These are phyloP conservation scores for Juglanconis sp. DNA, from an alignment of 2,329 filamentous ascomycete genomes.

Conservation along the genomic window DNA sequence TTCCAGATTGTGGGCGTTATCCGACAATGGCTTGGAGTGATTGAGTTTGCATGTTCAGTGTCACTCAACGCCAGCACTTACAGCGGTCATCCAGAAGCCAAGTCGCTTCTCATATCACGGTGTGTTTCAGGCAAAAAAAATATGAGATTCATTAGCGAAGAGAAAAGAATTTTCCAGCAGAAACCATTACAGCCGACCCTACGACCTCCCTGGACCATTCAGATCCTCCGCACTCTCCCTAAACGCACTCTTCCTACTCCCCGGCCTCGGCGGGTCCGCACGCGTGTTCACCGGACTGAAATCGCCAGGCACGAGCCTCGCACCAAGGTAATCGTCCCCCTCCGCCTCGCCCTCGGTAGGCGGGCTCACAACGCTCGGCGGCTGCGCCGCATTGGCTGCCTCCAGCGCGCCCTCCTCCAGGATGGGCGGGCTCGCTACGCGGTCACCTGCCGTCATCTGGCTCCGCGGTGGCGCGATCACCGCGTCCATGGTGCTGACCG, in stretches of 20 bases:
- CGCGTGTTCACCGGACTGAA: conserved; percentile 15
- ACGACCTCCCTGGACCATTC: conserved; percentile 16
- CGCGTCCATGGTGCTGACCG: conserved; percentile 32
- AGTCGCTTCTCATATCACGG: too few relatives aligned
- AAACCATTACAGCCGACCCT: too few relatives aligned
- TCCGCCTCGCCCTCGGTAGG: conserved; percentile 23
- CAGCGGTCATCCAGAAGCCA: too few relatives aligned
- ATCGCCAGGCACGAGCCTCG: conserved; percentile 15
- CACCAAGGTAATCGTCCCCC: conserved; percentile 26
- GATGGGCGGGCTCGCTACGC: conserved; percentile 4
- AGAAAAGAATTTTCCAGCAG: too few relatives aligned
- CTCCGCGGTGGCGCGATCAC: conserved; percentile 5
- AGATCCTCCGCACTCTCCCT: conserved; percentile 40
- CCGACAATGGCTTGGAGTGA: too few relatives aligned
- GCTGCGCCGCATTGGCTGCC: not conserved
- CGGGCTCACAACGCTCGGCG: conserved; percentile 24
- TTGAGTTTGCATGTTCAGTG: too few relatives aligned
- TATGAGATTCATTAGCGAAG: too few relatives aligned
- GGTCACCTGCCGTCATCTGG: not conserved
- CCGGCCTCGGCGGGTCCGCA: conserved; percentile 11
- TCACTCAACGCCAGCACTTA: too few relatives aligned
- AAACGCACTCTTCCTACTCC: conserved; percentile 38
- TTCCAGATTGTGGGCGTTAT: too few relatives aligned
- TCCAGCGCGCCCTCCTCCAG: conserved; percentile 9
- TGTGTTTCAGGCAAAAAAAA: too few relatives aligned